These are phyloP conservation scores for Zarea fungicola DNA, from an alignment of 2,329 filamentous ascomycete genomes.

Conservation along the genomic window DNA sequence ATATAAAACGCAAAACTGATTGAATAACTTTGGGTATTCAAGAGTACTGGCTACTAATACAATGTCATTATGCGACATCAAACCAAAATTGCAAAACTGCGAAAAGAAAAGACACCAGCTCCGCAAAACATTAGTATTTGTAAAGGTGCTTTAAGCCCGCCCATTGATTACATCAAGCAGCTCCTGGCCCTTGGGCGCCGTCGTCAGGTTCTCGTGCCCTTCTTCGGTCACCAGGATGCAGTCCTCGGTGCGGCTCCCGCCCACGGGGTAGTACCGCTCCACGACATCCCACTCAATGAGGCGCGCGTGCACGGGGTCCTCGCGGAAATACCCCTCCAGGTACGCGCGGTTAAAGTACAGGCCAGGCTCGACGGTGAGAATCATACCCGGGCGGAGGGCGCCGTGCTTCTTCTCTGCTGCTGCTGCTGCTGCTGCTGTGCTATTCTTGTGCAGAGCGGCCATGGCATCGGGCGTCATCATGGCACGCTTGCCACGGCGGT, in stretches of 20 bases:
- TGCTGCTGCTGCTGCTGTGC: constrained; percentile 24
- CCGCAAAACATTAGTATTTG: too few species aligned
- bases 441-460: constrained; percentile 19
- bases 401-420: constrained; percentile 30
- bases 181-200: constrained; percentile 70
- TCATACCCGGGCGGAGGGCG: constrained; percentile 54
- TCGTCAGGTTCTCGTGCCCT: constrained; percentile 79
- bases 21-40: too few species aligned
- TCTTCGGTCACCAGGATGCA: constrained; percentile 74
- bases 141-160: constrained; percentile 10
- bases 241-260: constrained; percentile 90
- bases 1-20: too few species aligned
- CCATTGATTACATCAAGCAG: constrained; percentile 57
- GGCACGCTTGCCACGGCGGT: constrained; percentile 36
- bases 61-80: too few species aligned
- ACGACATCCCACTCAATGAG: constrained; percentile 63
- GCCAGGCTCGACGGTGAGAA: constrained; percentile 77
- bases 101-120: too few species aligned
- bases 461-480: constrained; percentile 34
- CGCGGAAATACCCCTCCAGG: constrained; percentile 63
- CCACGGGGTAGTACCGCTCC: constrained; percentile 68
- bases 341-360: constrained; percentile 73
- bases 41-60: too few species aligned
- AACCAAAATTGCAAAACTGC: too few species aligned
- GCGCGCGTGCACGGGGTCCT: constrained; percentile 50